phyloP scores from a whole-genome alignment of 768 basidiomycete species.

The Tulasnella sp. region DNA sequence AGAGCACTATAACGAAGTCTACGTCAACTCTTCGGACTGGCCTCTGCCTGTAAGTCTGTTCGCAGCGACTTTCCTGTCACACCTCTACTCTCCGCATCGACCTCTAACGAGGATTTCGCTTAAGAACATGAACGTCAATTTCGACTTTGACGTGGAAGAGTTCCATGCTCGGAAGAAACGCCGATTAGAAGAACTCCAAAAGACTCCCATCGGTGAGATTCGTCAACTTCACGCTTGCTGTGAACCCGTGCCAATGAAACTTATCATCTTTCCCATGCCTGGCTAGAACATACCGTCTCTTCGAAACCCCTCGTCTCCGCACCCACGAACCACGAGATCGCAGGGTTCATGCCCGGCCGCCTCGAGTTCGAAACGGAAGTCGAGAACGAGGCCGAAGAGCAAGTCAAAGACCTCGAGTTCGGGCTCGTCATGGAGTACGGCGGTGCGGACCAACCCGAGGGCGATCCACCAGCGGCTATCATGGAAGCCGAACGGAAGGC shows the following conservation, averaged over 20 bases:
- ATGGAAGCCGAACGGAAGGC: conserved; percentile 53
- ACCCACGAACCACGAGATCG: conserved; percentile 81
- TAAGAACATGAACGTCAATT: conserved; percentile 33
- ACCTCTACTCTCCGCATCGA: conserved; percentile 7
- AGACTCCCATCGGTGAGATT: conserved; percentile 17
- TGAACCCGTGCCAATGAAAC: background rate
- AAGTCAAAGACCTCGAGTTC: conserved; percentile 93
- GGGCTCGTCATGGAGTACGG: conserved; percentile 78
- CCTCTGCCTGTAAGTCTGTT: conserved; percentile 57
- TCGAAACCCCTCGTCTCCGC: conserved; percentile 77
- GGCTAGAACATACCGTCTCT: conserved; percentile 22
- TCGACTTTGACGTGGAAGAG: conserved; percentile 63
- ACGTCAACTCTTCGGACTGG: conserved; percentile 67
- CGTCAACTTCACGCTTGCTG: background rate
- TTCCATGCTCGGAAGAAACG: conserved; percentile 85
- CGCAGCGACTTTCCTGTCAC: background rate
- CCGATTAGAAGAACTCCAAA: conserved; percentile 69
- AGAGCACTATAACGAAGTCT: conserved; percentile 72
- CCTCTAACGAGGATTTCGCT: too few relatives aligned
- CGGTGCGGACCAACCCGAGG: conserved; percentile 50
- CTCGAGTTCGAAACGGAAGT: conserved; percentile 96
- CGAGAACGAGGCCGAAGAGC: conserved; percentile 92
- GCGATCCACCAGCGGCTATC: conserved; percentile 29
- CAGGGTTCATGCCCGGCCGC: conserved; percentile 89
- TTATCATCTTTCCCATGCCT: conserved; percentile 26